These are phyloP conservation scores for Fusarium burgessii DNA, from an alignment of 2,329 filamentous ascomycete species.

Conservation along the genomic window DNA sequence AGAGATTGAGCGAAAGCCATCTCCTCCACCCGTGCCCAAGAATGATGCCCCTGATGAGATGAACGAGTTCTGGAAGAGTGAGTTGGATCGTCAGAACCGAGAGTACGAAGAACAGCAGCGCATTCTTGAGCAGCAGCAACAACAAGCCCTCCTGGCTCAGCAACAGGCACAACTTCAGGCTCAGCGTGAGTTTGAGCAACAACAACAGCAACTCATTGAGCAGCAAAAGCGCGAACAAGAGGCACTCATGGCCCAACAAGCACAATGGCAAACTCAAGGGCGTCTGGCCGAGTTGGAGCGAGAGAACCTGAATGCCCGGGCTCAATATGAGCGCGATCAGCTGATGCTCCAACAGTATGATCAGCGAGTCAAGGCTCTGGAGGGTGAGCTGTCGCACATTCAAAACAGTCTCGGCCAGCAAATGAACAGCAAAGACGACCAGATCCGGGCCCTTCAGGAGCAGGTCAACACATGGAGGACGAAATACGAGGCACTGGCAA, in stretches of 20 bases:
- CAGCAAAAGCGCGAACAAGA: conserved; percentile 93
- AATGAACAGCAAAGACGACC: conserved; percentile 89
- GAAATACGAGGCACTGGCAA: conserved; percentile 96
- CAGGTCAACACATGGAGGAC: conserved; percentile 98
- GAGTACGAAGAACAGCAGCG: conserved; percentile 96
- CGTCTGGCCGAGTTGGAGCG: conserved; percentile 95
- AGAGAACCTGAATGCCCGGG: conserved; percentile 92
- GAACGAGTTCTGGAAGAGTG: conserved; percentile 97
- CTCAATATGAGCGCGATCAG: conserved; percentile 97
- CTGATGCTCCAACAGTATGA: conserved; percentile 98
- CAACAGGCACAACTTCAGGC: conserved; percentile 86
- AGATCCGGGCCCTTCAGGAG: conserved; percentile 91
- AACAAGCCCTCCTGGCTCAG: conserved; percentile 83
- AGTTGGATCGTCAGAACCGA: conserved; percentile 89
- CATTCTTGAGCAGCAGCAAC: conserved; percentile 87
- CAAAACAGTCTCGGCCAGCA: conserved; percentile 88
- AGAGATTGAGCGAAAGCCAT: conserved; percentile 76
- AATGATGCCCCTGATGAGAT: conserved; percentile 92
- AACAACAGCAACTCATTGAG: conserved; percentile 87
- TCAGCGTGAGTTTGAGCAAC: conserved; percentile 95
- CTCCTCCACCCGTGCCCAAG: conserved; percentile 75
- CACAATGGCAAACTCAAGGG: conserved; percentile 93
- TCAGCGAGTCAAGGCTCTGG: conserved; percentile 90
- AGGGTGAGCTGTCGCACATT: conserved; percentile 85
- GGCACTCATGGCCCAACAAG: conserved; percentile 87